Evolutionary conservation across 768 basidiomycete species (phyloP).

Genomic region (Crepidotus variabilis): DNA sequence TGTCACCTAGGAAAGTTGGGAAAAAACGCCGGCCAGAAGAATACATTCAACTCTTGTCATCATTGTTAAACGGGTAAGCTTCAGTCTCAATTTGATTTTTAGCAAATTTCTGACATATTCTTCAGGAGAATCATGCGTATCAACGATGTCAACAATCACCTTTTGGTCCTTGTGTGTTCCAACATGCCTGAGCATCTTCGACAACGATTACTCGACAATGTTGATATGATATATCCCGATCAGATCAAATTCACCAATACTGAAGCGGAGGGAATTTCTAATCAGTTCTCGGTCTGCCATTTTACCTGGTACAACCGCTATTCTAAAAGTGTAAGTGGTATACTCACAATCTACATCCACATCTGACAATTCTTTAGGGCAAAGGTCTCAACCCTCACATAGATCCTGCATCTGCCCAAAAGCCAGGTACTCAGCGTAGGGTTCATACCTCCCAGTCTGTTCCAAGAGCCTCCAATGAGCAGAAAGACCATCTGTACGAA

Average conservation of each 20-base stretch:
- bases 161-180: background rate
- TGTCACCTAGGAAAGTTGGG: background rate
- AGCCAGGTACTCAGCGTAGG: background rate
- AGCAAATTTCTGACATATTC: background rate
- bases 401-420: background rate
- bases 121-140: background rate
- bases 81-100: background rate
- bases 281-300: conserved; percentile 1
- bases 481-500: background rate
- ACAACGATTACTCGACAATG: background rate
- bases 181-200: background rate
- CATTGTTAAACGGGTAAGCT: background rate
- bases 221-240: background rate
- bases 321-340: background rate
- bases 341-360: background rate
- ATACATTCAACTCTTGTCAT: background rate
- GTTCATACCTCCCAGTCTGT: background rate
- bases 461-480: background rate
- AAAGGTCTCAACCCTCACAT: background rate
- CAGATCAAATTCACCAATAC: background rate
- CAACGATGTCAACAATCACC: background rate
- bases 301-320: conserved; percentile 9
- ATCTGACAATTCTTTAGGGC: background rate
- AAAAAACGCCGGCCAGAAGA: background rate
- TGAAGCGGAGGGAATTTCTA: background rate